phyloP scores from a whole-genome alignment of 805 yeast genomes.

The Schizosaccharomyces osmophilus region DNA sequence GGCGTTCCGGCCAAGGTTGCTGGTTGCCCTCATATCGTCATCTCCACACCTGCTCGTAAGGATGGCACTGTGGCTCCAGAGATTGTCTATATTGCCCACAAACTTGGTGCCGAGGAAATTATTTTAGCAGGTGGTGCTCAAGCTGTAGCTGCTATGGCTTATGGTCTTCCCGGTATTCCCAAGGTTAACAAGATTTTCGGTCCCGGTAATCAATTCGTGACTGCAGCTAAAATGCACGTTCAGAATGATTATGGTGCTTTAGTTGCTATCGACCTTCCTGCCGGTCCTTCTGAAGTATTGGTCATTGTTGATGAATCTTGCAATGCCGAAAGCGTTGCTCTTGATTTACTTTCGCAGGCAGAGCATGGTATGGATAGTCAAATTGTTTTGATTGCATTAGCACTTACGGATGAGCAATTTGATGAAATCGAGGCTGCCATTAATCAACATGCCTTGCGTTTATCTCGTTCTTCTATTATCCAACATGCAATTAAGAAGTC shows the following conservation, averaged over 20 bases:
- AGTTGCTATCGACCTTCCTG: slow-evolving; percentile 97
- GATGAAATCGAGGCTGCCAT: slow-evolving; percentile 59
- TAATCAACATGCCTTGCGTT: slow-evolving; percentile 50
- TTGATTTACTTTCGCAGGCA: slow-evolving; percentile 88
- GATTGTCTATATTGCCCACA: slow-evolving; percentile 89
- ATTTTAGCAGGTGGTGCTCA: slow-evolving; percentile 98
- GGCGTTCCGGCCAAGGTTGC: slow-evolving; percentile 98
- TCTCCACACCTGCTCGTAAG: slow-evolving; percentile 88
- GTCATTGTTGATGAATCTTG: slow-evolving; percentile 74
- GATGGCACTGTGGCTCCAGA: slow-evolving; percentile 91
- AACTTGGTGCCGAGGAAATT: slow-evolving; percentile 73
- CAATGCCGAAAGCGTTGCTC: slow-evolving; percentile 91
- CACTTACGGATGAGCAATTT: slow-evolving; percentile 33
- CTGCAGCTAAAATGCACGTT: slow-evolving; percentile 95
- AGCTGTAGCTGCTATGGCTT: slow-evolving; percentile 96
- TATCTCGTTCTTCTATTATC: slow-evolving; percentile 84
- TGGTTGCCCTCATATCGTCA: slow-evolving; percentile 70
- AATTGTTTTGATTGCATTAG: slow-evolving; percentile 73
- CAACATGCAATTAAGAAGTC: slow-evolving; percentile 84
- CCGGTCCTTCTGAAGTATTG: slow-evolving; percentile 94
- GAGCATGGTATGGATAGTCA: slow-evolving; percentile 98
- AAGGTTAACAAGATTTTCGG: slow-evolving; percentile 94
- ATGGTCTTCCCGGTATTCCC: slow-evolving; percentile 79
- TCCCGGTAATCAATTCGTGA: slow-evolving; percentile 97
- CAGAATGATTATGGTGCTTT: slow-evolving; percentile 86